These are phyloP conservation scores for Platanthera guangdongensis DNA, from an alignment of 106 monocot genomes.

Conservation along the genomic window DNA sequence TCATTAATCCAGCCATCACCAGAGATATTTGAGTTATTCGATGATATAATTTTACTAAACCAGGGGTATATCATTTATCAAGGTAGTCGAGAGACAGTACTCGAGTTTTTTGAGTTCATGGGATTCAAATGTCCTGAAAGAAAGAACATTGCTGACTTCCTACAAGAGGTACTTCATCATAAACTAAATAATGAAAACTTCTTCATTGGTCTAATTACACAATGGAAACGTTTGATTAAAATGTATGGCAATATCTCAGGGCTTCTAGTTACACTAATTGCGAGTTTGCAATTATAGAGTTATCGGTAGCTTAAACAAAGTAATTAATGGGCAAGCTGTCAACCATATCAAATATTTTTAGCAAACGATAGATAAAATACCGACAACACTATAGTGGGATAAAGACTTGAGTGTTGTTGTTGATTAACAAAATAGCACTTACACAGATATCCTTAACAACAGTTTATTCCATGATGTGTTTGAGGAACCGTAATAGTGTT, in stretches of 20 bases:
- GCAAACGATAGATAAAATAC: too few relatives aligned
- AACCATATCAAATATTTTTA: not conserved
- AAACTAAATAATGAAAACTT: not conserved
- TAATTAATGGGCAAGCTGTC: not conserved
- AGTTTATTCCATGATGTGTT: not conserved
- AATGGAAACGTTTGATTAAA: not conserved
- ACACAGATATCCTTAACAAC: not conserved
- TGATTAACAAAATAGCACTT: not conserved
- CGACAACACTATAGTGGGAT: too few relatives aligned
- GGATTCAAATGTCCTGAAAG: conserved; percentile 71
- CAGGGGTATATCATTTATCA: conserved; percentile 81
- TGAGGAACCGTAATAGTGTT: too few relatives aligned
- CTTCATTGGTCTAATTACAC: too few relatives aligned
- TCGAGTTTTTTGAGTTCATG: conserved; percentile 63
- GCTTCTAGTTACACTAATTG: not conserved
- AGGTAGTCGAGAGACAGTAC: conserved; percentile 58
- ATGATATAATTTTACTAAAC: conserved; percentile 60
- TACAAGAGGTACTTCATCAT: conserved; percentile 52
- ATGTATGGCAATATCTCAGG: not conserved
- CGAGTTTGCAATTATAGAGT: not conserved
- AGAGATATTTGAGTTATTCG: conserved; percentile 76
- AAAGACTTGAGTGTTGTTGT: too few relatives aligned
- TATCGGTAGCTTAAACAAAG: not conserved
- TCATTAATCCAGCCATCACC: conserved; percentile 86
- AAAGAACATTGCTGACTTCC: conserved; percentile 72